Percentiles rank a stretch among this genome's conserved stretches.
Evolutionary conservation across 257 asterid species (phyloP).

Genomic region (Lithospermum erythrorhizon): DNA sequence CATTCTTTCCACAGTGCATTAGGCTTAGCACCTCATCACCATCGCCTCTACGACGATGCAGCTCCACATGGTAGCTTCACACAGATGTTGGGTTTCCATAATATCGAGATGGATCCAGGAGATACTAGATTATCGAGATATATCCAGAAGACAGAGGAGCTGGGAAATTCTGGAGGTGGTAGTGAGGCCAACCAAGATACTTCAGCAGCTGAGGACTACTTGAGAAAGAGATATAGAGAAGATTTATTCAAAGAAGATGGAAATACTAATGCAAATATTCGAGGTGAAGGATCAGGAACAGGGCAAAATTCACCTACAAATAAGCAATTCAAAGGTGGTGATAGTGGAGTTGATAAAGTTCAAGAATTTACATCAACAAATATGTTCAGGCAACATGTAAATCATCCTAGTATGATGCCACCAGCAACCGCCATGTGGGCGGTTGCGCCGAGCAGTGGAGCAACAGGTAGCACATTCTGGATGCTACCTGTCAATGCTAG

Average conservation of each 20-base stretch:
- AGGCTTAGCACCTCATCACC: constrained; percentile 33
- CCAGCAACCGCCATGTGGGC: constrained; percentile 56
- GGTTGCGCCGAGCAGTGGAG: constrained; percentile 23
- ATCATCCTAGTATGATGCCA: constrained; percentile 26
- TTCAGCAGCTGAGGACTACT: constrained; percentile 33
- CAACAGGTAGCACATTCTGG: constrained; percentile 45
- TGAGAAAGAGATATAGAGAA: constrained; percentile 59
- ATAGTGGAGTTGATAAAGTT: constrained; percentile 9
- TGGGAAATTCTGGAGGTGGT: constrained; percentile 29
- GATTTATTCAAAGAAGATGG: constrained; percentile 58
- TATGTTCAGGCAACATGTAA: constrained; percentile 21
- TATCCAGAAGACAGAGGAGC: constrained; percentile 25
- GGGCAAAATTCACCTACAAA: constrained; percentile 43
- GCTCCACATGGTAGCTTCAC: constrained; percentile 19
- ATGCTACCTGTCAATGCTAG: constrained; percentile 44
- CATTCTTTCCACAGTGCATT: constrained; percentile 49
- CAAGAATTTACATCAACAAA: constrained; percentile 28
- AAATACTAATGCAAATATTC: not conserved
- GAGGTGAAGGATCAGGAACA: constrained; percentile 26
- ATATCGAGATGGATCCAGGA: constrained; percentile 6
- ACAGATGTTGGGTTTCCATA: constrained; percentile 65
- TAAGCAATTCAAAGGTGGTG: constrained; percentile 34
- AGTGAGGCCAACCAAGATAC: not conserved
- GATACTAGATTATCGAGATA: no score
- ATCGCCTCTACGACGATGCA: constrained; percentile 34